Evolutionary conservation across 805 yeast species (phyloP).

Genomic region (Yamadazyma tumulicola): DNA sequence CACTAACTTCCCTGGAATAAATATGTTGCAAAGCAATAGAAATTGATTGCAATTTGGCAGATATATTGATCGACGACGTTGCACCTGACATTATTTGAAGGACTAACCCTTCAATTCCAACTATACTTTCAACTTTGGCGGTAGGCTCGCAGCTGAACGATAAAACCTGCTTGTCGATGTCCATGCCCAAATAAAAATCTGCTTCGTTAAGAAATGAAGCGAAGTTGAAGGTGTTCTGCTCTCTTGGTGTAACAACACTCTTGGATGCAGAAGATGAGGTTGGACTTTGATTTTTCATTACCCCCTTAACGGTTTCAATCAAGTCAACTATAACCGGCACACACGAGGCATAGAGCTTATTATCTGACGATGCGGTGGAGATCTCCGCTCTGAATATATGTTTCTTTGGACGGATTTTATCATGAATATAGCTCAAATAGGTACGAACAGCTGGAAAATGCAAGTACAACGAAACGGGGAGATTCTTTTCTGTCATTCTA

Average conservation of each 20-base stretch:
- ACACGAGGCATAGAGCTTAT: slow-evolving; percentile 66
- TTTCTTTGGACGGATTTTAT: slow-evolving; percentile 30
- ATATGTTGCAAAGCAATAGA: slow-evolving; percentile 81
- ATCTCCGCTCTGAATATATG: slow-evolving; percentile 52
- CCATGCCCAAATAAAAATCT: slow-evolving; percentile 60
- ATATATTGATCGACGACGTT: slow-evolving; percentile 36
- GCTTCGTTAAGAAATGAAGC: slow-evolving; percentile 45
- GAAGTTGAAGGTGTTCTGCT: slow-evolving; percentile 13
- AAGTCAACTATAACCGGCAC: slow-evolving; percentile 74
- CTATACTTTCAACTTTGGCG: slow-evolving; percentile 86
- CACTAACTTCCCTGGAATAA: slow-evolving; percentile 86
- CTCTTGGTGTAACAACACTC: slow-evolving; percentile 1
- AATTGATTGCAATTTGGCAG: slow-evolving; percentile 51
- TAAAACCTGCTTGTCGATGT: slow-evolving; percentile 69
- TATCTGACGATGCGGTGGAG: slow-evolving; percentile 65
- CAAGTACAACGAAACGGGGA: slow-evolving; percentile 53
- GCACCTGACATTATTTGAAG: slow-evolving; percentile 54
- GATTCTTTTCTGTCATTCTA: slow-evolving; percentile 32
- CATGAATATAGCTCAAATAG: slow-evolving; percentile 49
- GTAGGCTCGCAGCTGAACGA: slow-evolving; percentile 88
- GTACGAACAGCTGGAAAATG: slow-evolving; percentile 74
- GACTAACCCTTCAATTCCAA: slow-evolving; percentile 67
- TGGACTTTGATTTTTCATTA: slow-evolving; percentile 33
- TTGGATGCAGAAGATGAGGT: background rate
- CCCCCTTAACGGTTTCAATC: slow-evolving; percentile 43